Percentiles rank a stretch among this genome's conserved stretches.
These are phyloP conservation scores for Aspergillus asperescens DNA, from an alignment of 495 filamentous ascomycete genomes.

Conservation along the genomic window DNA sequence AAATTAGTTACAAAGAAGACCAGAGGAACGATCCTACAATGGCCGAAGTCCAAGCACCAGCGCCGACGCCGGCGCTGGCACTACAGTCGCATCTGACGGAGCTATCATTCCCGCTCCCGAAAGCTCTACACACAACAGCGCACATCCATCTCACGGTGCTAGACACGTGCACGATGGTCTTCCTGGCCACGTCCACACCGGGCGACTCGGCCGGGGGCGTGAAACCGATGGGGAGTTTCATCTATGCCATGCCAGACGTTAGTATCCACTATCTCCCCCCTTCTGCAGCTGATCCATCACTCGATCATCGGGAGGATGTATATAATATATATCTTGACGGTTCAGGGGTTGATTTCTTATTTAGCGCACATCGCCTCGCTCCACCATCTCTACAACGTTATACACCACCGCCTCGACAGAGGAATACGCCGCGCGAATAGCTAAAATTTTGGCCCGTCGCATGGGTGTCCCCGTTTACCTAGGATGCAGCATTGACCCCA, in stretches of 20 bases:
- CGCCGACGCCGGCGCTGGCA: conserved; percentile 2
- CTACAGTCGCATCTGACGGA: conserved; percentile 47
- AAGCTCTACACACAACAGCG: conserved; percentile 68
- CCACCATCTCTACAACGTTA: conserved; percentile 66
- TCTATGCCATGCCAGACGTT: conserved; percentile 90
- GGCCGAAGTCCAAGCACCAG: conserved; percentile 2
- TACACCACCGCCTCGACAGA: conserved; percentile 68
- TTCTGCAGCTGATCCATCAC: background rate
- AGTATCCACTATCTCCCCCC: conserved; percentile 18
- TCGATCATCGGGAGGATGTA: background rate
- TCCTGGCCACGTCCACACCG: conserved; percentile 66
- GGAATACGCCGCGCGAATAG: conserved; percentile 80
- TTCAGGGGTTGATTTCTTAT: background rate
- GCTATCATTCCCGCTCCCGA: conserved; percentile 72
- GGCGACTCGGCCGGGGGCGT: conserved; percentile 46
- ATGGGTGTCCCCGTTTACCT: conserved; percentile 73
- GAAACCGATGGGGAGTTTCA: conserved; percentile 61
- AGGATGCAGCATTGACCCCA: conserved; percentile 59
- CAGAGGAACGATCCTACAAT: background rate
- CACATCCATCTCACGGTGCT: conserved; percentile 71
- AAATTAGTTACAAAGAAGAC: background rate
- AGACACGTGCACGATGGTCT: conserved; percentile 61
- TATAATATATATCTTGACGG: background rate
- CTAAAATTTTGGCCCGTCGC: conserved; percentile 72
- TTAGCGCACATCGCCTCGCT: conserved; percentile 35